A percentile compares a stretch with the other conserved stretches of the same genome.
Conservation (phyloP, 1,139 yeast genomes). For the Lodderomyces elongisporus region DNA sequence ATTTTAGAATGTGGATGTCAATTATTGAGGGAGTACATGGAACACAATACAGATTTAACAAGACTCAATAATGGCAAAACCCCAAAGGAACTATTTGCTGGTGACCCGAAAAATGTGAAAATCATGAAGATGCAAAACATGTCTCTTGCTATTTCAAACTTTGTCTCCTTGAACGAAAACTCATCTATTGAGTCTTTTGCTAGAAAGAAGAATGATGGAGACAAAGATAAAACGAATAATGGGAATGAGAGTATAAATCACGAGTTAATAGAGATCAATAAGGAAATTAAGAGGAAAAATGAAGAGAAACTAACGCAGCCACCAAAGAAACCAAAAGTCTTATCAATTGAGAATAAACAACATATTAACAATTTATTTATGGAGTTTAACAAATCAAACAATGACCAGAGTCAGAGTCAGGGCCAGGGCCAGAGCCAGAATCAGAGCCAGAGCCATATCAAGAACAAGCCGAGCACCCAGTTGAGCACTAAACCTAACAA, state of each 20-base stretch:
- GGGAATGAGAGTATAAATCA: slow-evolving; percentile 10
- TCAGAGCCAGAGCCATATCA: too few species aligned
- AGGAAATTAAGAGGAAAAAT: slow-evolving; percentile 3
- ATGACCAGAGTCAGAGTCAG: not conserved
- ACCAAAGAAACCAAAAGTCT: slow-evolving; percentile 3
- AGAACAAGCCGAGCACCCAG: too few species aligned
- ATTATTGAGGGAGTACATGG: slow-evolving; percentile 28
- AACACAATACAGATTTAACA: slow-evolving; percentile 19
- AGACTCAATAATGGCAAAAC: slow-evolving; percentile 28
- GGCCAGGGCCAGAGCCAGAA: too few species aligned
- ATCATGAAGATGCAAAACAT: slow-evolving; percentile 48
- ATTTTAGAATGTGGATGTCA: slow-evolving; percentile 28
- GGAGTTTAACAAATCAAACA: slow-evolving; percentile 2
- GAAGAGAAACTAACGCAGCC: slow-evolving; percentile 2
- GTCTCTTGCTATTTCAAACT: slow-evolving; percentile 49
- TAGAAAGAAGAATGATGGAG: slow-evolving; percentile 12
- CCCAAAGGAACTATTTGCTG: slow-evolving; percentile 26
- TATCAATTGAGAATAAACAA: slow-evolving; percentile 12
- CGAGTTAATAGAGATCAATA: slow-evolving; percentile 20
- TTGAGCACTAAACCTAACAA: too few species aligned
- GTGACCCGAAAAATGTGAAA: slow-evolving; percentile 19
- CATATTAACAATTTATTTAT: slow-evolving; percentile 15
- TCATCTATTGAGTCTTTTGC: slow-evolving; percentile 51
- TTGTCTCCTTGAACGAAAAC: slow-evolving; percentile 39
- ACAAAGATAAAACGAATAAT: slow-evolving; percentile 7